Evolutionary conservation across 2,329 filamentous ascomycete species (phyloP).

Genomic region (Pseudonectria buxi): DNA sequence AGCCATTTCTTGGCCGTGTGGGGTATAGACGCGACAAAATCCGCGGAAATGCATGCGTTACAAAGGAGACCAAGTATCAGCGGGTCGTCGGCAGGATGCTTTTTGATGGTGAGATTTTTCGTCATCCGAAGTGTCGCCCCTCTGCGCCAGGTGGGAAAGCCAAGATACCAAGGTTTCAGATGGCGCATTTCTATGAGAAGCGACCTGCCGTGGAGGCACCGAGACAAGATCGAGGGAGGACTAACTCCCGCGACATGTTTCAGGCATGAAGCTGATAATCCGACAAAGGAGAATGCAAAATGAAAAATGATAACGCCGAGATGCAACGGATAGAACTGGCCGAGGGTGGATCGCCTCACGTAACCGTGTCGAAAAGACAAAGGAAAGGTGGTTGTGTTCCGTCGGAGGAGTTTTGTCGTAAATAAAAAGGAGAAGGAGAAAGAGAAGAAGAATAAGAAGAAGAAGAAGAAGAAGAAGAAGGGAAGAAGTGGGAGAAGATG

Average conservation of each 20-base stretch:
- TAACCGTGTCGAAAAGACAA: too few species aligned
- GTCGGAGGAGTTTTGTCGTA: too few species aligned
- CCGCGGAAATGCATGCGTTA: slow-evolving; percentile 18
- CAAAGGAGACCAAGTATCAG: slow-evolving; percentile 21
- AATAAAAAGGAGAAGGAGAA: too few species aligned
- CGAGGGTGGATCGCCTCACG: slow-evolving; percentile 9
- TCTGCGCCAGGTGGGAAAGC: too few species aligned
- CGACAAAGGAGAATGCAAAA: slow-evolving; percentile 15
- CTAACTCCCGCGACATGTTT: slow-evolving; percentile 16
- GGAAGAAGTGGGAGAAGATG: too few species aligned
- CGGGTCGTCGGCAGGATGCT: slow-evolving; percentile 9
- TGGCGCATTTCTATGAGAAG: too few species aligned
- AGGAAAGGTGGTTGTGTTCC: too few species aligned
- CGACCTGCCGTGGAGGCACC: slow-evolving; percentile 7
- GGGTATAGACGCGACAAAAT: slow-evolving; percentile 23
- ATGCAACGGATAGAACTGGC: slow-evolving; percentile 12
- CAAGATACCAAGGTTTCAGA: too few species aligned
- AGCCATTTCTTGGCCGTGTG: slow-evolving; percentile 7
- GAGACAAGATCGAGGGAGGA: slow-evolving; percentile 15
- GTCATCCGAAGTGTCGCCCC: too few species aligned
- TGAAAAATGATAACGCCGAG: slow-evolving; percentile 16
- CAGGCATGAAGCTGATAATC: slow-evolving; percentile 13
- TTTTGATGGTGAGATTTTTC: too few species aligned
- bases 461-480: slow-evolving; percentile 7
- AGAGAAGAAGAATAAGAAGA: slow-evolving; percentile 14